Evolutionary conservation across 371 early-diverging fungal genomes (phyloP).

Genomic region (Circinella umbellata): DNA sequence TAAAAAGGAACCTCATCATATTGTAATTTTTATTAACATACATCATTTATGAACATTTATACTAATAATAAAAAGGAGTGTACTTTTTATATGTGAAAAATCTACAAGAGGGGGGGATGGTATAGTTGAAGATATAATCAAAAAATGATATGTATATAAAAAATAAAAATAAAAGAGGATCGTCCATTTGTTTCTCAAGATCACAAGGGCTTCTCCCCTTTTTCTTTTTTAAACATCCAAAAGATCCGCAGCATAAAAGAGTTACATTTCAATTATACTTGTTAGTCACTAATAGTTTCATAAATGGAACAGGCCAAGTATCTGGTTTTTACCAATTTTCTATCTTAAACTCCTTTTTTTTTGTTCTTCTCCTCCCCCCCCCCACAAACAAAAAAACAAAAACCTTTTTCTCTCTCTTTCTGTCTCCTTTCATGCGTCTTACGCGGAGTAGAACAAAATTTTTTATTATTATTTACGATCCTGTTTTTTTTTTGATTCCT

Average conservation of each 20-base stretch:
- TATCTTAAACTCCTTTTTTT: conserved; percentile 3
- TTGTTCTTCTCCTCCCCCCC: too few relatives aligned
- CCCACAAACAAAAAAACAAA: too few relatives aligned
- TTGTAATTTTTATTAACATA: too few relatives aligned
- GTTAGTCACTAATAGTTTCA: too few relatives aligned
- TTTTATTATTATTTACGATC: not conserved
- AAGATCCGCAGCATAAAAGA: not conserved
- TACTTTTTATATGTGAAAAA: too few relatives aligned
- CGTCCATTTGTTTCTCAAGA: not conserved
- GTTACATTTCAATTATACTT: not conserved
- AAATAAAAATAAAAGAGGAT: too few relatives aligned
- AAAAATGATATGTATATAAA: too few relatives aligned
- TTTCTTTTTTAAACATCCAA: not conserved
- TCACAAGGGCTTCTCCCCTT: not conserved
- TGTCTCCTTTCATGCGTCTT: not conserved
- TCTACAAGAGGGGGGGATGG: too few relatives aligned
- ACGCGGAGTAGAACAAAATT: conserved; percentile 4
- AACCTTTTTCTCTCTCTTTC: not conserved
- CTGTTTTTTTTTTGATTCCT: not conserved
- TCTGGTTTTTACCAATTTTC: not conserved
- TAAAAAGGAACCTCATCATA: too few relatives aligned
- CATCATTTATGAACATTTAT: too few relatives aligned
- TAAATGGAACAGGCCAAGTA: not conserved
- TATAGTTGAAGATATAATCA: too few relatives aligned
- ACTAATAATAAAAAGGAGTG: too few relatives aligned